phyloP scores from a whole-genome alignment of 2,329 filamentous ascomycete genomes.

The Pleoardoris graminearum region DNA sequence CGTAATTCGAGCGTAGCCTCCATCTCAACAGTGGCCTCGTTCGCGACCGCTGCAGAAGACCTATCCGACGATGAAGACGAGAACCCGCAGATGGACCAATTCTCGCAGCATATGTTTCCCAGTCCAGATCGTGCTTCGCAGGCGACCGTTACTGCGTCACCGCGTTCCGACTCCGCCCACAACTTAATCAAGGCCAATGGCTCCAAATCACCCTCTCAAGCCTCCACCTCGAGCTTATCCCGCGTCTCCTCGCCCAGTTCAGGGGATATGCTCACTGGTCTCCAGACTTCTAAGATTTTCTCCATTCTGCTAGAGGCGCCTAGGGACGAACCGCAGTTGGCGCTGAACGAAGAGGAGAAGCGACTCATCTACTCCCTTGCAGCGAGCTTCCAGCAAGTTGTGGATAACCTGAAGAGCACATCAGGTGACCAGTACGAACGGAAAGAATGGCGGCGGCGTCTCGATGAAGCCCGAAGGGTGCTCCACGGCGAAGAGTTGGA shows the following conservation, averaged over 20 bases:
- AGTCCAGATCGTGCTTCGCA: slow-evolving; percentile 21
- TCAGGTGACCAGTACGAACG: slow-evolving; percentile 59
- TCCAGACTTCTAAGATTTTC: slow-evolving; percentile 48
- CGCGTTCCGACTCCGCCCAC: slow-evolving; percentile 40
- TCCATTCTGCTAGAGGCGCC: slow-evolving; percentile 47
- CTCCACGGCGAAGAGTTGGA: slow-evolving; percentile 65
- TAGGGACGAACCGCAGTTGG: slow-evolving; percentile 36
- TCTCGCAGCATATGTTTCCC: slow-evolving; percentile 39
- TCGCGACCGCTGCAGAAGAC: slow-evolving; percentile 65
- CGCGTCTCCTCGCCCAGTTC: slow-evolving; percentile 36
- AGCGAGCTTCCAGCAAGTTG: slow-evolving; percentile 59
- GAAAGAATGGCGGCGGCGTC: slow-evolving; percentile 67
- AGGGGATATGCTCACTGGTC: slow-evolving; percentile 34
- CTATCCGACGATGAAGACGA: slow-evolving; percentile 41
- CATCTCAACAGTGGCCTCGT: slow-evolving; percentile 63
- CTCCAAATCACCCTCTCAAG: slow-evolving; percentile 34
- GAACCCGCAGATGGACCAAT: slow-evolving; percentile 49
- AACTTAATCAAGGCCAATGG: slow-evolving; percentile 33
- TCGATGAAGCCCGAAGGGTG: slow-evolving; percentile 74
- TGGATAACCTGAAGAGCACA: slow-evolving; percentile 53
- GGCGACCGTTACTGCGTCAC: slow-evolving; percentile 20
- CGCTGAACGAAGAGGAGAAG: slow-evolving; percentile 58
- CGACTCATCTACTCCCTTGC: slow-evolving; percentile 56
- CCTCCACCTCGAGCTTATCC: slow-evolving; percentile 21
- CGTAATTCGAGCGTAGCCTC: slow-evolving; percentile 63